Evolutionary conservation across 2,329 filamentous ascomycete species (phyloP).

Genomic region (Curvularia lunata): DNA sequence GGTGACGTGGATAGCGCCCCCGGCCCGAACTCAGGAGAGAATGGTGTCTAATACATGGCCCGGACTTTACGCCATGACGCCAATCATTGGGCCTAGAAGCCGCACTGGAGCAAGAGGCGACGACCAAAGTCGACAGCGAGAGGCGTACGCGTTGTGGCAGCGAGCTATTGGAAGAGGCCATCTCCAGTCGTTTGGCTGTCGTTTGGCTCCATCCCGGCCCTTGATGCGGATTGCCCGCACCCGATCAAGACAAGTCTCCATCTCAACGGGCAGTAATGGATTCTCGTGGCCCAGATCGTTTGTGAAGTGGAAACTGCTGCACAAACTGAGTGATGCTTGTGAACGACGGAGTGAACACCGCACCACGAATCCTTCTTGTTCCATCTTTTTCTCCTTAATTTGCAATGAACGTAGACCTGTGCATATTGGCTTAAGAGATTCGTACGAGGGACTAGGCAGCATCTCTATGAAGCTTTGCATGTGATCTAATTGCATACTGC

Average conservation of each 20-base stretch:
- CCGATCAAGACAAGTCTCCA: neutral
- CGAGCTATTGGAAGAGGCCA: neutral
- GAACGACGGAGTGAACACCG: neutral
- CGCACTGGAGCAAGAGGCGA: constrained; percentile 1
- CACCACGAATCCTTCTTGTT: neutral
- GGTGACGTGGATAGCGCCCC: constrained; percentile 31
- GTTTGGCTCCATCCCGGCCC: neutral
- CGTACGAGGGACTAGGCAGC: neutral
- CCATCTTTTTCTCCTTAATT: neutral
- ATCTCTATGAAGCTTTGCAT: neutral
- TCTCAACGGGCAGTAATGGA: neutral
- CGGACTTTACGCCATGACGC: constrained; percentile 15
- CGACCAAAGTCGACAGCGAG: neutral
- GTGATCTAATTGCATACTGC: neutral
- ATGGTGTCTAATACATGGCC: constrained; percentile 17
- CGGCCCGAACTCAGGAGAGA: constrained; percentile 28
- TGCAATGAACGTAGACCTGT: neutral
- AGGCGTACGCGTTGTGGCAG: neutral
- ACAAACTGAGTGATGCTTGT: neutral
- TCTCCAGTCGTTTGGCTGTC: constrained; percentile 9
- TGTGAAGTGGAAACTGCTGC: neutral
- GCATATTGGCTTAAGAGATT: neutral
- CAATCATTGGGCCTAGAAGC: constrained; percentile 5
- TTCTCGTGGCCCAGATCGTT: neutral
- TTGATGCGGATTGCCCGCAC: constrained; percentile 1